Evolutionary conservation across 768 basidiomycete species (phyloP), one percentile per base, ranked within the genome.

Genomic region (Dictyophora rubrovolvata): DNA sequence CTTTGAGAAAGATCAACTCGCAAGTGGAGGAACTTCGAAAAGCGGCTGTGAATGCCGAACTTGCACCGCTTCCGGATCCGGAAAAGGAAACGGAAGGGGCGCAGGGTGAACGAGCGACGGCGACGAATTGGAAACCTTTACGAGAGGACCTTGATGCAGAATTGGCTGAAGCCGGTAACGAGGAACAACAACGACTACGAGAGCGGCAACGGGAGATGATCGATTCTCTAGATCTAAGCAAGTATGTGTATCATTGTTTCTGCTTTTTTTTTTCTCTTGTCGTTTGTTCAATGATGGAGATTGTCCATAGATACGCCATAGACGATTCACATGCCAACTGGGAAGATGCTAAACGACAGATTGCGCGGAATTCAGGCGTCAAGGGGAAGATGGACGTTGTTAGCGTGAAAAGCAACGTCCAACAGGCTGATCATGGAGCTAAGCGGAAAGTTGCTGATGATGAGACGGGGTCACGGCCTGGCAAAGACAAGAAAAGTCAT

Each of bases 181-280:
- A 80, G 62, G 86, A 80, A 53, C 75, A 85, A 49, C 71, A 68
- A 52, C 65, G 65, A 59, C 71, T 82, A 63, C 70, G 74, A 33
- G 85, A 87, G 72, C 81, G 86, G 70, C 93, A 97, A 72, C 77
- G 86, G 21, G 87, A 88, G 70, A 83, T 97, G 77, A 84, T 98
- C 53, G 84, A 91, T 63, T 81, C 89, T 20, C 77, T 99, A 33
- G 93, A 97, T 73, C 72, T 97, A 61, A 82, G 77, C 72, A 86
- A 87, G 93, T 97, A 68, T 79, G 90, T 78, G 50, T 53, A 47
- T 47, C 28, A 17, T 17, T 42, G 35, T 36, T 20, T 34, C 49
- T 20, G 46, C n/a, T 50, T 37, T 50, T 37, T 53, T 56, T 14
- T 50, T 21, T 60, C 18, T 22, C 33, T 59, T n/a, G 50, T 48